phyloP scores from a whole-genome alignment of 495 filamentous ascomycete genomes.

The Penicillium roqueforti region DNA sequence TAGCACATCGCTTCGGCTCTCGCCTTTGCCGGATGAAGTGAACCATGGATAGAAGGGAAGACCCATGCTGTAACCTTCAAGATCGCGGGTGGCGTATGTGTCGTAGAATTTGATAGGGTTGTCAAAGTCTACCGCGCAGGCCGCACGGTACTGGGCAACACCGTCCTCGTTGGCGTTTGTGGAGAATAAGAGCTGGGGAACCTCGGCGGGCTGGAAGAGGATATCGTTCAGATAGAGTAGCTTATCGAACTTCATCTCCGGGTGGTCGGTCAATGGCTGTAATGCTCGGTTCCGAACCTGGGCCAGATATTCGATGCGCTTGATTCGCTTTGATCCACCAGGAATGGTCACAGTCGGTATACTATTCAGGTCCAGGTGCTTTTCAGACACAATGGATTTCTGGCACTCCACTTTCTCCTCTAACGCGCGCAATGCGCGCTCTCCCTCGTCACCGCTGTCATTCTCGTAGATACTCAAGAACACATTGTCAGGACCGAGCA shows the following conservation, averaged over 20 bases:
- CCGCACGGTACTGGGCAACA: slow-evolving; percentile 65
- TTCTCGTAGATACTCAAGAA: slow-evolving; percentile 65
- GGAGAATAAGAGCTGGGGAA: slow-evolving; percentile 68
- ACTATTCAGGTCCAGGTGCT: slow-evolving; percentile 47
- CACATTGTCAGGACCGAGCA: slow-evolving; percentile 50
- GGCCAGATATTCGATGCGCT: slow-evolving; percentile 73
- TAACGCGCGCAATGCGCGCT: slow-evolving; percentile 40
- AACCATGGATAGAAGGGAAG: slow-evolving; percentile 77
- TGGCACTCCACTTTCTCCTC: slow-evolving; percentile 43
- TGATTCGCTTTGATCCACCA: slow-evolving; percentile 56
- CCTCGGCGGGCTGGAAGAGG: slow-evolving; percentile 65
- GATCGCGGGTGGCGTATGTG: slow-evolving; percentile 72
- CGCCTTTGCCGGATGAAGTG: slow-evolving; percentile 49
- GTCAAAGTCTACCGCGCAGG: slow-evolving; percentile 74
- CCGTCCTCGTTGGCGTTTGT: slow-evolving; percentile 60
- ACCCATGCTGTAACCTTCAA: slow-evolving; percentile 65
- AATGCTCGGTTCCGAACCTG: slow-evolving; percentile 74
- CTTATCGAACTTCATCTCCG: slow-evolving; percentile 53
- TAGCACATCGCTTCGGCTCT: slow-evolving; percentile 58
- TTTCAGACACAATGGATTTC: slow-evolving; percentile 52
- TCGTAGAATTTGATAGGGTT: slow-evolving; percentile 79
- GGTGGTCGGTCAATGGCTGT: slow-evolving; percentile 52
- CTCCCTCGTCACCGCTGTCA: slow-evolving; percentile 53
- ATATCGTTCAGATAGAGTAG: slow-evolving; percentile 77
- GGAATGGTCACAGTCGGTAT: slow-evolving; percentile 58